Evolutionary conservation across 1,139 yeast genomes (phyloP).

Genomic region (Wickerhamomyces sp.): DNA sequence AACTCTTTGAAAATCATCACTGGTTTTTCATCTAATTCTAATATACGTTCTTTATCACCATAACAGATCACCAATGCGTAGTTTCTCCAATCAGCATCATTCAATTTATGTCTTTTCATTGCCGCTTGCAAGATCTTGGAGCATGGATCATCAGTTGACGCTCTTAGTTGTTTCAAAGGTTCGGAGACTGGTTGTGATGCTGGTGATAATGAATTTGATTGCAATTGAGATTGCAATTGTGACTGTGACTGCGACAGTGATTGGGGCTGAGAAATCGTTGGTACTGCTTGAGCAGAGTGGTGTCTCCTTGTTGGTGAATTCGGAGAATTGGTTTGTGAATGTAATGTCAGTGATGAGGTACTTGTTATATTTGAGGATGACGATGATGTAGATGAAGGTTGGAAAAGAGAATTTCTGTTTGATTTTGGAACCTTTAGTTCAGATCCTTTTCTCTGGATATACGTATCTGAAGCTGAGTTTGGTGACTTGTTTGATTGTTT

Average conservation of each 20-base stretch:
- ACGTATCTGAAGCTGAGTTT: constrained; percentile 8
- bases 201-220: constrained; percentile 4
- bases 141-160: constrained; percentile 90
- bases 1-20: constrained; percentile 83
- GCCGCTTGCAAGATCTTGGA: constrained; percentile 86
- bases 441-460: constrained; percentile 5
- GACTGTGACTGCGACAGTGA: constrained; percentile 4
- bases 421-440: constrained; percentile 9
- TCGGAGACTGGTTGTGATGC: constrained; percentile 36
- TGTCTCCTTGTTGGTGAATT: neutral
- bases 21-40: constrained; percentile 85
- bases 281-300: neutral
- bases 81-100: constrained; percentile 80
- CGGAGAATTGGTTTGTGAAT: neutral
- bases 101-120: constrained; percentile 78
- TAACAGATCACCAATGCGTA: constrained; percentile 88
- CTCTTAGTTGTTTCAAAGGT: constrained; percentile 80
- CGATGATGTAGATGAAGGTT: constrained; percentile 7
- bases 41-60: constrained; percentile 83
- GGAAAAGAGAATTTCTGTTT: constrained; percentile 10
- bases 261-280: constrained; percentile 7
- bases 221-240: constrained; percentile 5
- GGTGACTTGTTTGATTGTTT: constrained; percentile 24
- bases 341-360: neutral
- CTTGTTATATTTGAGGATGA: constrained; percentile 1